These are phyloP conservation scores for Bassia scoparia DNA, from an alignment of 148 eudicot genomes.

Conservation along the genomic window DNA sequence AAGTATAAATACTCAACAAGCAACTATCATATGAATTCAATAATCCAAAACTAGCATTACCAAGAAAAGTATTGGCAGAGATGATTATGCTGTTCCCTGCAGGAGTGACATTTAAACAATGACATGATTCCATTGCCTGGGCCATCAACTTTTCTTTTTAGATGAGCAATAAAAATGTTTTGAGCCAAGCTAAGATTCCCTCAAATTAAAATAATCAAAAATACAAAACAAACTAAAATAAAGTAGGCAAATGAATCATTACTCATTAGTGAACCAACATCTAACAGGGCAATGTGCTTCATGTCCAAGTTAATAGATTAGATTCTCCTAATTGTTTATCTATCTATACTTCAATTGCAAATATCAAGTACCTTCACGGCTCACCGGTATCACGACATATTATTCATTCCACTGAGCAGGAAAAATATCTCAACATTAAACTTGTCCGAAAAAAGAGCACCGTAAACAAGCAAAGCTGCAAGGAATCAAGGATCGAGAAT, in stretches of 20 bases:
- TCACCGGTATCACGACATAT: not conserved
- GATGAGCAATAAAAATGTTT: slow-evolving; percentile 5
- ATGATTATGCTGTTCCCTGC: slow-evolving; percentile 1
- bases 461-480: not conserved
- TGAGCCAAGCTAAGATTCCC: slow-evolving; percentile 18
- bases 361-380: not conserved
- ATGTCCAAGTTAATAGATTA: not conserved
- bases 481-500: not conserved
- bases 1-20: not conserved
- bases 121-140: slow-evolving; percentile 16
- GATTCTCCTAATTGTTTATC: slow-evolving; percentile 8
- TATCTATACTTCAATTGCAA: not conserved
- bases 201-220: not conserved
- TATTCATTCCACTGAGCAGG: not conserved
- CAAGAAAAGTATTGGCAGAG: slow-evolving; percentile 17
- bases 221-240: not conserved
- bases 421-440: not conserved
- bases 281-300: not conserved
- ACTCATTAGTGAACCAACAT: not conserved
- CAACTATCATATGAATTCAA: slow-evolving; percentile 6
- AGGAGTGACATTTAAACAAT: slow-evolving; percentile 12
- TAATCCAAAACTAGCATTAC: slow-evolving; percentile 13
- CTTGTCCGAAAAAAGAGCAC: not conserved
- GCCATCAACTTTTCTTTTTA: slow-evolving; percentile 15
- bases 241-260: slow-evolving; percentile 15